phyloP scores from a whole-genome alignment of 345 rosid species.

The Salix caprea region DNA sequence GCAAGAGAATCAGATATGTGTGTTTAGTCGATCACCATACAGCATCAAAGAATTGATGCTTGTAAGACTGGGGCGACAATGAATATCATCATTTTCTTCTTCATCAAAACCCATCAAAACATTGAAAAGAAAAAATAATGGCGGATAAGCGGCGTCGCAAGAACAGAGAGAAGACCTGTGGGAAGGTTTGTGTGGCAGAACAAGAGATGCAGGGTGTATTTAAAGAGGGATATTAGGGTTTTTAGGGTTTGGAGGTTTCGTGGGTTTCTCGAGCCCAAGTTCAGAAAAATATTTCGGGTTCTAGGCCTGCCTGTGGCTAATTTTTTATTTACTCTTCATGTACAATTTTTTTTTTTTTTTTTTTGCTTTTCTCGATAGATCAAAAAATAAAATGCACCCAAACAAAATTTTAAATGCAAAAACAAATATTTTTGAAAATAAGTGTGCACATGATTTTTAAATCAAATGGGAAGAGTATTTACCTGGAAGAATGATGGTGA shows the following conservation, averaged over 20 bases:
- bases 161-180: neutral
- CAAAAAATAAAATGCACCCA: too few species aligned
- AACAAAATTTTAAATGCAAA: too few species aligned
- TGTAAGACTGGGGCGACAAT: constrained; percentile 26
- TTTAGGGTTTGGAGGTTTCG: neutral
- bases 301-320: neutral
- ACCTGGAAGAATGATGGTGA: too few species aligned
- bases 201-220: neutral
- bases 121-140: neutral
- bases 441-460: too few species aligned
- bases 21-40: constrained; percentile 13
- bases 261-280: neutral
- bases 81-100: constrained; percentile 10
- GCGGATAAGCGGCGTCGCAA: neutral
- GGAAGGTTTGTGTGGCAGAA: neutral
- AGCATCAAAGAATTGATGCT: constrained; percentile 12
- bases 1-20: constrained; percentile 4
- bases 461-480: too few species aligned
- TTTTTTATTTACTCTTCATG: too few species aligned
- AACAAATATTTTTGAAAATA: too few species aligned
- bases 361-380: too few species aligned
- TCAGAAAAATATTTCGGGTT: neutral
- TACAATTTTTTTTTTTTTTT: too few species aligned
- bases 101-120: neutral
- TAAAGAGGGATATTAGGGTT: constrained; percentile 8